A percentile compares a stretch with the other conserved stretches of the same genome.
Conservation (phyloP, 2,329 filamentous ascomycete species). For the Annulohypoxylon truncatum region DNA sequence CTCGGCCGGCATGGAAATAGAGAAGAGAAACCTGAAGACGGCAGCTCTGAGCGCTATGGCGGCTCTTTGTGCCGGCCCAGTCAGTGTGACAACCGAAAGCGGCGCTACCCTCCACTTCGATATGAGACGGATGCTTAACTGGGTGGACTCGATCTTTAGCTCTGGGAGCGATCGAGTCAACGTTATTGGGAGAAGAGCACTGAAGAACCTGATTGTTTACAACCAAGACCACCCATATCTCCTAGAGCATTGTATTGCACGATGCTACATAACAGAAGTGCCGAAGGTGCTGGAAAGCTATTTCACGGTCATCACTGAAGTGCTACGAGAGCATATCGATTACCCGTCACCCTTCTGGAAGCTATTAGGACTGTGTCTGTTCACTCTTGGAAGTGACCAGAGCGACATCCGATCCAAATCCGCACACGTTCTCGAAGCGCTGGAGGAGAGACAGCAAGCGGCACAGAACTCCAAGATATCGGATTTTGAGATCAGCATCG, state of each 20-base stretch:
- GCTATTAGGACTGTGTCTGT: conserved; percentile 86
- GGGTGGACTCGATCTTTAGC: conserved; percentile 96
- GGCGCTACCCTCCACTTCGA: conserved; percentile 92
- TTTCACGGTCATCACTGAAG: conserved; percentile 90
- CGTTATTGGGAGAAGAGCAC: conserved; percentile 84
- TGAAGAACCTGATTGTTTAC: conserved; percentile 89
- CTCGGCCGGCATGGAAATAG: conserved; percentile 94
- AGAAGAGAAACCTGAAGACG: conserved; percentile 90
- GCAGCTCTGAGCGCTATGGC: conserved; percentile 97
- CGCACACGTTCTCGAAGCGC: conserved; percentile 78
- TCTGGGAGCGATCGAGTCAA: conserved; percentile 93
- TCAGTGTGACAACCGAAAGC: conserved; percentile 89
- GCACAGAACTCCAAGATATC: conserved; percentile 86
- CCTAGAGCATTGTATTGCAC: conserved; percentile 88
- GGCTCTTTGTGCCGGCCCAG: conserved; percentile 84
- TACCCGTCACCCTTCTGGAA: conserved; percentile 92
- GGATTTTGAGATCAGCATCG: conserved; percentile 98
- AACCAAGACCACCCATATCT: conserved; percentile 89
- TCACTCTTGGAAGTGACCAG: conserved; percentile 91
- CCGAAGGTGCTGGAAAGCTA: conserved; percentile 93
- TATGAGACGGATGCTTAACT: conserved; percentile 88
- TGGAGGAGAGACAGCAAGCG: conserved; percentile 83
- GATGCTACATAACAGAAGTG: conserved; percentile 86
- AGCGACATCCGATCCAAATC: conserved; percentile 91
- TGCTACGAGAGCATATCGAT: conserved; percentile 84